phyloP scores from a whole-genome alignment of 192 early-diverging fungal species.

The Entrophospora sp. region DNA sequence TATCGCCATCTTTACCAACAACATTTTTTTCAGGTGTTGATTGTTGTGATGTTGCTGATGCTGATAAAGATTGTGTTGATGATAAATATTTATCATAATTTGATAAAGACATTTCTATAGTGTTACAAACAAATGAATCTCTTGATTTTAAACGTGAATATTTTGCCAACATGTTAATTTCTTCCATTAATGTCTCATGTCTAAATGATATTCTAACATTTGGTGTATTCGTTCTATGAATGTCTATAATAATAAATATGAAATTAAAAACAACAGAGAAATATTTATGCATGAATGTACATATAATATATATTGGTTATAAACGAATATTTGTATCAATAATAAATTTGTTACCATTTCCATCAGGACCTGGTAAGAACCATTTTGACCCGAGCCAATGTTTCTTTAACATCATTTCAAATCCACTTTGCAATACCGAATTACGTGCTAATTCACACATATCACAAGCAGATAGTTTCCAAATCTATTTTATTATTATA shows the following conservation, averaged over 20 bases:
- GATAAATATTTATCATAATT: too few species aligned
- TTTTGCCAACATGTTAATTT: constrained; percentile 41
- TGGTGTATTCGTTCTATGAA: constrained; percentile 90
- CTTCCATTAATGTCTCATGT: constrained; percentile 78
- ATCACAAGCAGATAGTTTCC: constrained; percentile 82
- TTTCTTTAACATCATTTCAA: constrained; percentile 78
- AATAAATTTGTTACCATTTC: constrained; percentile 33
- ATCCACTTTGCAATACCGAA: constrained; percentile 83
- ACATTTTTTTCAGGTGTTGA: too few species aligned
- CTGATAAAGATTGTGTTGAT: too few species aligned
- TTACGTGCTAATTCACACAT: constrained; percentile 95
- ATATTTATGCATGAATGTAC: too few species aligned
- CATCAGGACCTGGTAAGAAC: constrained; percentile 61
- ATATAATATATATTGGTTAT: too few species aligned
- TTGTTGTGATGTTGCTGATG: too few species aligned
- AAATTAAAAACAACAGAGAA: not conserved
- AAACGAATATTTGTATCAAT: too few species aligned
- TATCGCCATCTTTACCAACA: too few species aligned
- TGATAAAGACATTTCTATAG: too few species aligned
- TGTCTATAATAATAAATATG: constrained; percentile 33
- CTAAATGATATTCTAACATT: constrained; percentile 77
- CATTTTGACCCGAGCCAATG: constrained; percentile 83
- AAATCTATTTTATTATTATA: constrained; percentile 51
- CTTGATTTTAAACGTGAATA: constrained; percentile 27
- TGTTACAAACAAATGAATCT: too few species aligned